Evolutionary conservation across 441 rosid genomes (phyloP), one percentile per base, ranked within the genome.

Genomic region (Pelargonium citronellum): DNA sequence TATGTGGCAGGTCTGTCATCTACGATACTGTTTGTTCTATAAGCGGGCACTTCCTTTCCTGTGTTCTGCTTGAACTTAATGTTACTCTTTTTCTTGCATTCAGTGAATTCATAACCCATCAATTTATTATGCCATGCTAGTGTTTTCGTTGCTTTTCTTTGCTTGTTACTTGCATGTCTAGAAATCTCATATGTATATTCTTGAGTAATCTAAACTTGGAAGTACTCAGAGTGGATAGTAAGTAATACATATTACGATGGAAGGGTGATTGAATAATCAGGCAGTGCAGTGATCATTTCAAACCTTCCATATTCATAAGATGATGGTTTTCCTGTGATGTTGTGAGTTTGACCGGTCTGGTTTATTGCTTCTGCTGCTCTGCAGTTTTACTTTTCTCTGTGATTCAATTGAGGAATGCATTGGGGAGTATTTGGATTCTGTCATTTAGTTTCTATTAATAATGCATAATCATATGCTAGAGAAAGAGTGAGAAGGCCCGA

Each of bases 1-100:
- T 85, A n/a, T 85, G 88, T 74, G 78, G 82, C 83, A 85, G 86
- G 89, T 84, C 71, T 57, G 82, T 77, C 47, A 15, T 69, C 64
- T 69, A 34, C 34, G 19, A 55, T 19, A 1, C 8, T 10, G 22
- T 57, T 11, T 74, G 70, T 53, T 77, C 70, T 10, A 19, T 27
- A 58, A 37, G 27, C 16, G 63, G 47, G 15, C n/a, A 63, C 19
- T 65, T 64, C 61, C 3, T 24, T 61, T 55, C 64, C 53, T 27
- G 11, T 64, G 61, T 11, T 75, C 24, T 62, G n/a, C 16, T 39
- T 69, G 67, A 57, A 68, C 64, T 34, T 46, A 15, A 7, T 46
- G 22, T 43, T 63, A 64, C 20, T 37, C 15, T 47, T 60, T 4
- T 5, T 7, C 49, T 17, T 57, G 22, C 53, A 19, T 49, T 12